Evolutionary conservation across 2,329 filamentous ascomycete genomes (phyloP), one percentile per base, ranked within the genome.

Genomic region (Sarocladium oryzae): DNA sequence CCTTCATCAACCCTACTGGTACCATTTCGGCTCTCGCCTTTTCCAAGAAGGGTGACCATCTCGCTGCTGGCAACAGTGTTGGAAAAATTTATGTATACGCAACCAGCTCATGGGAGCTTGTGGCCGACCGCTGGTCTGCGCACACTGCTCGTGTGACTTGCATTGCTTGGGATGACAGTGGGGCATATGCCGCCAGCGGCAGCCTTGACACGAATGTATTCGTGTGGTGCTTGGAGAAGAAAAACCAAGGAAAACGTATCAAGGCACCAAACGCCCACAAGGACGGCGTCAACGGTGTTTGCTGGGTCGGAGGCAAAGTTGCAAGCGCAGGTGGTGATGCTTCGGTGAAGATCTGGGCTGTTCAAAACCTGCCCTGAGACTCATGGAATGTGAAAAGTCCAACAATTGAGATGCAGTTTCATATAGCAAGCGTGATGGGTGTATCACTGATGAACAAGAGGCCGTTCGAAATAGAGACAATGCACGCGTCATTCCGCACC

Each of bases 261-360:
- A 92, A 93, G 73, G 85, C 84, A 13, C 71, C 83, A 20, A 95
- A 96, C 63, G 90, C 92, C 48, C 93, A 99, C 72, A 96, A 96
- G 71, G 93, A 97, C 63, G 93, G 93, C 9, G 90, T 97, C 16
- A 89, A 86, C 58, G 92, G 88, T 15, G 86, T 97, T 15, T 79
- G 79, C 11, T 99, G 92, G 90, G 76, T 88, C 13, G 78, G 78
- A 8, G 75, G 75, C 53, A 88, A 80, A 69, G 76, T 97, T 48
- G 83, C 88, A 9, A 95, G 86, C 58, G 82, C 82, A 4, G 93
- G 93, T 41, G 88, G 85, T 10, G 93, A 99, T 76, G 92, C 89
- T 30, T 85, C 88, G 1, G 79, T 99, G 45, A 99, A 97, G 76
- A 77, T 92, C 48, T 99, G 93, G 93, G 60, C 64, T 33, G 62